A percentile compares a stretch with the other conserved stretches of the same genome.
These are phyloP conservation scores for Xanthoceras sorbifolium DNA, from an alignment of 345 rosid species.

Conservation along the genomic window DNA sequence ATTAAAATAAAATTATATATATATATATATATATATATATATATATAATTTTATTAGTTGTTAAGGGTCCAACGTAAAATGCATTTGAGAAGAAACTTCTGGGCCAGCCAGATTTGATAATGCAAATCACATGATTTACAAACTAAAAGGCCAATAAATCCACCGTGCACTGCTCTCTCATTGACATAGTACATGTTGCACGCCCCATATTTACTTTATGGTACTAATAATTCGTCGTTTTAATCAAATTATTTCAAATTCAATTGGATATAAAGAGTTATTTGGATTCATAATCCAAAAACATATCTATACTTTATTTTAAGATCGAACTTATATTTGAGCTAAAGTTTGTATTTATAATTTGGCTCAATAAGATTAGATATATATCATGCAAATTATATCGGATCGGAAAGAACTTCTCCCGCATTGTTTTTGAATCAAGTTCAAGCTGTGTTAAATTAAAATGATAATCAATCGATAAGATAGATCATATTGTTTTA, in stretches of 20 bases:
- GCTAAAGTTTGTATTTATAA: neutral
- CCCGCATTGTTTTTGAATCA: neutral
- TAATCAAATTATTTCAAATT: neutral
- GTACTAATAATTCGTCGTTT: neutral
- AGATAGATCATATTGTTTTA: no score
- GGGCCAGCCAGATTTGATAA: neutral
- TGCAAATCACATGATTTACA: neutral
- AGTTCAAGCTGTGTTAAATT: neutral
- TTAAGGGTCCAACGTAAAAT: neutral
- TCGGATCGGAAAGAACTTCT: neutral
- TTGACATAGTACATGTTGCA: neutral
- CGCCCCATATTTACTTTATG: neutral
- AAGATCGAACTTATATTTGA: neutral
- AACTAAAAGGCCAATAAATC: no score
- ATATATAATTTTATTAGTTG: neutral
- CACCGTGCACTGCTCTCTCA: neutral
- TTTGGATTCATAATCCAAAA: neutral
- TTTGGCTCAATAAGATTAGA: neutral
- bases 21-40: no score
- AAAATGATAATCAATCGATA: no score
- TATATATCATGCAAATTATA: neutral
- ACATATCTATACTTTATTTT: neutral
- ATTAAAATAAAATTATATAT: neutral
- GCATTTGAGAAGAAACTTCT: slow-evolving; percentile 3
- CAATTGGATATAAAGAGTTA: neutral